phyloP scores from a whole-genome alignment of 2,329 filamentous ascomycete species.

The Paracamarosporium sp. region DNA sequence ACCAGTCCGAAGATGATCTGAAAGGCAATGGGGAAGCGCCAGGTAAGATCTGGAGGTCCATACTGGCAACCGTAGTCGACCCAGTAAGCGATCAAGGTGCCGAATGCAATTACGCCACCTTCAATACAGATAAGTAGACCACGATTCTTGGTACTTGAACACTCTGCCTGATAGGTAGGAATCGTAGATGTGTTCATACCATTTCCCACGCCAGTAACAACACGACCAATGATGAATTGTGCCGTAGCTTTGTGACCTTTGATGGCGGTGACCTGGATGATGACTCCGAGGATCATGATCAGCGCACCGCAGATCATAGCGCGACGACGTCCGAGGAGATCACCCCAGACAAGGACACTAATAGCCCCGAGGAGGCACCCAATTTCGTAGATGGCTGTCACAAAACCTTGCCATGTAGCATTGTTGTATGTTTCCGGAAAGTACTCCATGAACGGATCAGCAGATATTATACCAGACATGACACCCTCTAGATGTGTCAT shows the following conservation, averaged over 20 bases:
- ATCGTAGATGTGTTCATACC: constrained; percentile 64
- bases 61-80: constrained; percentile 45
- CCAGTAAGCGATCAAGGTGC: constrained; percentile 61
- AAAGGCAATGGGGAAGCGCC: constrained; percentile 63
- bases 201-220: constrained; percentile 61
- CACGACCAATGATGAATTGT: constrained; percentile 61
- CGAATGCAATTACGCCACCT: constrained; percentile 60
- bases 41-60: constrained; percentile 41
- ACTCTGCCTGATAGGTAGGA: constrained; percentile 62
- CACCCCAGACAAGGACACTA: constrained; percentile 47
- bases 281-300: constrained; percentile 53
- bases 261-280: constrained; percentile 48
- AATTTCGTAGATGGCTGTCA: constrained; percentile 61
- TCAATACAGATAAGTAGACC: constrained; percentile 68
- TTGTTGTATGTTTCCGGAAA: constrained; percentile 50
- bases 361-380: constrained; percentile 55
- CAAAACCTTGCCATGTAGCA: constrained; percentile 57
- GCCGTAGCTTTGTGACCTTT: constrained; percentile 46
- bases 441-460: constrained; percentile 40
- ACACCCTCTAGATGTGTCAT: constrained; percentile 35
- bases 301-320: constrained; percentile 51
- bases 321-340: constrained; percentile 51
- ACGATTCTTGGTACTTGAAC: constrained; percentile 62
- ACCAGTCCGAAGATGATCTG: constrained; percentile 59
- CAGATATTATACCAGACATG: constrained; percentile 47